Evolutionary conservation across 257 asterid genomes (phyloP).

Genomic region (Forsythia viridissima): DNA sequence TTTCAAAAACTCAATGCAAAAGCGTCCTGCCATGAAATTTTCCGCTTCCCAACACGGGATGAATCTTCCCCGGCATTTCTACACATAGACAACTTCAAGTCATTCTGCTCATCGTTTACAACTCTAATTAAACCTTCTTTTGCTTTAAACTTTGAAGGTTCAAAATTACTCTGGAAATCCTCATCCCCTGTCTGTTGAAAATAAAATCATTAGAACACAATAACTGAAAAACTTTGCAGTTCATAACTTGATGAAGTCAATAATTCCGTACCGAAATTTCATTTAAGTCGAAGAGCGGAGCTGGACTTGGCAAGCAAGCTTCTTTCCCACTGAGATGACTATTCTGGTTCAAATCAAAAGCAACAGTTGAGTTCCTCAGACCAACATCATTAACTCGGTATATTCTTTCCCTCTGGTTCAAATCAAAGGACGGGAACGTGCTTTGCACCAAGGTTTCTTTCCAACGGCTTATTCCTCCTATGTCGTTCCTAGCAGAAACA

Average conservation of each 20-base stretch:
- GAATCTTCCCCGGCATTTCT: constrained; percentile 69
- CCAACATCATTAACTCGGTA: constrained; percentile 30
- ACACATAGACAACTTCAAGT: constrained; percentile 58
- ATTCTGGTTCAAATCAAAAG: constrained; percentile 62
- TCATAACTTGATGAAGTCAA: background rate
- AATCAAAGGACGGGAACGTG: constrained; percentile 27
- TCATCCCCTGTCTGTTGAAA: constrained; percentile 68
- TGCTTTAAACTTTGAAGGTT: constrained; percentile 37
- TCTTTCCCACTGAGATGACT: constrained; percentile 42
- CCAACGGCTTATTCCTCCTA: constrained; percentile 33
- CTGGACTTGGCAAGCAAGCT: constrained; percentile 40
- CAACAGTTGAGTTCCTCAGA: constrained; percentile 16
- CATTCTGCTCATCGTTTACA: constrained; percentile 58
- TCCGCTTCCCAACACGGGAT: constrained; percentile 69
- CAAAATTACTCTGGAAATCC: constrained; percentile 45
- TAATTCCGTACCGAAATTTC: constrained; percentile 62
- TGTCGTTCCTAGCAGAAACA: constrained; percentile 32
- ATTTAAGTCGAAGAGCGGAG: constrained; percentile 79
- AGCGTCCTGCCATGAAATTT: constrained; percentile 86
- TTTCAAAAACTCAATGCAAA: constrained; percentile 82
- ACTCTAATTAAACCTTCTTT: constrained; percentile 44
- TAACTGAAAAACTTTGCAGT: background rate
- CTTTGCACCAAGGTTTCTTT: constrained; percentile 23
- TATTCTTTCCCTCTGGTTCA: constrained; percentile 48
- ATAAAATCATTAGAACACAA: background rate